phyloP scores from a whole-genome alignment of 208 protist species.

The Crithidia mellificae region DNA sequence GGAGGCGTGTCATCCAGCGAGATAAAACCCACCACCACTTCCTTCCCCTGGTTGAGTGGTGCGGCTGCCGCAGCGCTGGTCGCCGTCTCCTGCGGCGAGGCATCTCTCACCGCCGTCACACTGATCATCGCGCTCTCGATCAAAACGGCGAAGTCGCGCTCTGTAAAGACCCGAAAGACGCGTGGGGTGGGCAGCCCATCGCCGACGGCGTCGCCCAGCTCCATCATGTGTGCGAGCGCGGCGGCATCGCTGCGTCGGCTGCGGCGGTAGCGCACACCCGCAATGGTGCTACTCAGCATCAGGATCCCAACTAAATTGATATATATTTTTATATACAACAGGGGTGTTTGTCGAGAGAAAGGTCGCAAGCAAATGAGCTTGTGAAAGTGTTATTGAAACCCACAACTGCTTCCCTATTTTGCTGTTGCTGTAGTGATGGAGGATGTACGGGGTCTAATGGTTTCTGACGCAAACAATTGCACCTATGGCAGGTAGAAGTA shows the following conservation, averaged over 20 bases:
- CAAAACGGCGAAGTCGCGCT: constrained; percentile 43
- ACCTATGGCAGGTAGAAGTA: no score
- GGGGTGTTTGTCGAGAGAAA: no score
- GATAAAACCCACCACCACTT: constrained; percentile 54
- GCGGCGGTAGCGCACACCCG: constrained; percentile 52
- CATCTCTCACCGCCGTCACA: constrained; percentile 61
- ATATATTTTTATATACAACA: no score
- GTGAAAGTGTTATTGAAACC: no score
- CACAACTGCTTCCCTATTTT: no score
- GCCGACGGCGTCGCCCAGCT: constrained; percentile 32
- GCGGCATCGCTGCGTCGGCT: constrained; percentile 47
- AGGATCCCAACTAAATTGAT: neutral
- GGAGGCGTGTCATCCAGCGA: constrained; percentile 38
- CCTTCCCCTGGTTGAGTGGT: neutral
- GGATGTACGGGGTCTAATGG: no score
- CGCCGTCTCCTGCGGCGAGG: constrained; percentile 10
- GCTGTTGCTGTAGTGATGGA: no score
- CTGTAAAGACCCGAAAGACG: constrained; percentile 41
- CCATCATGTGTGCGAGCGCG: constrained; percentile 40
- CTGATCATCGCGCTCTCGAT: constrained; percentile 73
- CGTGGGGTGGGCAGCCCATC: constrained; percentile 43
- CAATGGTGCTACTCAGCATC: constrained; percentile 15
- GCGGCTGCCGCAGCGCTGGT: neutral
- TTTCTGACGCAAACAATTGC: no score
- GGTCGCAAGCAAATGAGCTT: no score